Conservation (phyloP, 129 eudicot species). For the Escallonia rubra region DNA sequence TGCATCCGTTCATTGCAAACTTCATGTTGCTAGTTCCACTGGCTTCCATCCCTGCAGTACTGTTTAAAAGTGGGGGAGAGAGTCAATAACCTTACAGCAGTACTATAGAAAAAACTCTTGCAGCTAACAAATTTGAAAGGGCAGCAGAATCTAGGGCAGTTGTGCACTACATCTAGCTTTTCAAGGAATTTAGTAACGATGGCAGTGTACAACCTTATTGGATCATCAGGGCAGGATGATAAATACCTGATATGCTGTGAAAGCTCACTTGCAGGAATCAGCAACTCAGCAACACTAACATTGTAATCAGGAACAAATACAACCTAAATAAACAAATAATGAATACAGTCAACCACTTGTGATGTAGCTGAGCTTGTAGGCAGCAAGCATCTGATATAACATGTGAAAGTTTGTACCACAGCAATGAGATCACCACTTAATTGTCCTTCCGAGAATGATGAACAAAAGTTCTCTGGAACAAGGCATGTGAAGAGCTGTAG, state of each 20-base stretch:
- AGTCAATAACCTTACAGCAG: neutral
- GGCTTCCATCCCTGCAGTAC: conserved; percentile 99
- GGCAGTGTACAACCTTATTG: neutral
- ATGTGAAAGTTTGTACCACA: neutral
- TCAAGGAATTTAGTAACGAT: conserved; percentile 1
- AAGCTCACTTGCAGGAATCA: conserved; percentile 94
- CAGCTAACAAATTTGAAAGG: no score
- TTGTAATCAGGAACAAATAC: conserved; percentile 95
- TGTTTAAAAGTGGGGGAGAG: conserved; percentile 21
- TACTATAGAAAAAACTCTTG: neutral
- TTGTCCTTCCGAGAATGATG: no score
- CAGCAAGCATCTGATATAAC: neutral
- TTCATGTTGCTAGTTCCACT: conserved; percentile 99
- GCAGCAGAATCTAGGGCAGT: no score
- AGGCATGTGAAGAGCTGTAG: no score
- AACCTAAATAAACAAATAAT: conserved; percentile 38
- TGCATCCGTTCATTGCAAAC: conserved; percentile 94
- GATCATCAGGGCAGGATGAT: no score
- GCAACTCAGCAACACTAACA: conserved; percentile 88
- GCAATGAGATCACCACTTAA: no score
- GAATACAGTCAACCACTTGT: no score
- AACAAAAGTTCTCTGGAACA: no score
- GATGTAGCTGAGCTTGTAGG: no score
- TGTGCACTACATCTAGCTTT: no score
- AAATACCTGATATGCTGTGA: conserved; percentile 91